Conservation (phyloP, 2,329 filamentous ascomycete species). For the Periconia digitata region DNA sequence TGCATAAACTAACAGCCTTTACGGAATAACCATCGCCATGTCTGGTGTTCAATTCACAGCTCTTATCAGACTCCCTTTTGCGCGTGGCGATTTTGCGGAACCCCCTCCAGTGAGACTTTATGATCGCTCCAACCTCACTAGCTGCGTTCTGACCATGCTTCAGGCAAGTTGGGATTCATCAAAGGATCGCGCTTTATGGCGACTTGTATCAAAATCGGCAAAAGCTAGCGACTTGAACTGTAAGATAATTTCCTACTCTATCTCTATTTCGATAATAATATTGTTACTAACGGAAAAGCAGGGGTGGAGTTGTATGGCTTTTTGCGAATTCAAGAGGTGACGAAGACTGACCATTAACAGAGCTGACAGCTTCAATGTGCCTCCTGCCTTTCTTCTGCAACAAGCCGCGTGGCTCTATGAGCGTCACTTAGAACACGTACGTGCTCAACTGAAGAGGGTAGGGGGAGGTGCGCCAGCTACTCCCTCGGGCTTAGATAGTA, state of each 20-base stretch:
- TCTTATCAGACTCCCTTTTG: constrained; percentile 86
- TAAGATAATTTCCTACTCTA: constrained; percentile 44
- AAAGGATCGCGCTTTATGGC: constrained; percentile 90
- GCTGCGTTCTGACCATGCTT: constrained; percentile 1
- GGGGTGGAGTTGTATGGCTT: constrained; percentile 72
- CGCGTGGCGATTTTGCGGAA: constrained; percentile 84
- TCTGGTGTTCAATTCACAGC: constrained; percentile 61
- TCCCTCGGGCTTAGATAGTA: constrained; percentile 52
- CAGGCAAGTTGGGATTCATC: constrained; percentile 84
- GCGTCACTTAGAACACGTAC: constrained; percentile 83
- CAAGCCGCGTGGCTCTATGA: constrained; percentile 95
- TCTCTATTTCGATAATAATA: constrained; percentile 2
- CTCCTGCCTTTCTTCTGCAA: constrained; percentile 84
- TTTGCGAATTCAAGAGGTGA: neutral
- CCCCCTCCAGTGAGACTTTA: constrained; percentile 70
- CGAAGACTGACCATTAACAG: constrained; percentile 34
- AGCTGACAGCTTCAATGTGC: constrained; percentile 77
- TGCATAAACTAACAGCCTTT: neutral
- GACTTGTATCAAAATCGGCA: constrained; percentile 77
- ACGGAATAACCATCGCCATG: constrained; percentile 17
- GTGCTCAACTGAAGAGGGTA: constrained; percentile 83
- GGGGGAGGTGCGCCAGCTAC: constrained; percentile 61
- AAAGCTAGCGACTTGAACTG: constrained; percentile 84
- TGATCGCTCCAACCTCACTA: neutral
- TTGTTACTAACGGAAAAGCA: constrained; percentile 39